Conservation (phyloP, 2,329 filamentous ascomycete genomes). For the Aspergillus piperis region DNA sequence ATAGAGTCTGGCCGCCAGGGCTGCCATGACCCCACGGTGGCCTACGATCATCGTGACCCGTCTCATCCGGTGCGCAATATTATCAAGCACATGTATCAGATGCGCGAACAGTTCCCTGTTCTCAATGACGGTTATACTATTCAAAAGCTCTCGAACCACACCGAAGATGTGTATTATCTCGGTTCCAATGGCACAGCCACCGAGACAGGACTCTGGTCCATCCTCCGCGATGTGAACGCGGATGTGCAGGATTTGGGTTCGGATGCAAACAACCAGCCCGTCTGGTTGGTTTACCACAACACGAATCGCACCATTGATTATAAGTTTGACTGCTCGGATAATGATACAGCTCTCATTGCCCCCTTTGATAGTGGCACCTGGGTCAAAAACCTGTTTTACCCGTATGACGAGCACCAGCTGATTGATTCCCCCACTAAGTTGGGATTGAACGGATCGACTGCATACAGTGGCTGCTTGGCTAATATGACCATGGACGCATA, state of each 20-base stretch:
- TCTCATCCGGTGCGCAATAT: conserved; percentile 61
- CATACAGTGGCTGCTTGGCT: conserved; percentile 57
- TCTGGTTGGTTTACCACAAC: conserved; percentile 48
- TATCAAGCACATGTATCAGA: conserved; percentile 61
- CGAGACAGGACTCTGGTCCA: conserved; percentile 62
- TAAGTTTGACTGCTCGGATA: conserved; percentile 56
- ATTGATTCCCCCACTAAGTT: conserved; percentile 47
- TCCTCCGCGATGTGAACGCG: conserved; percentile 53
- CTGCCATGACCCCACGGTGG: conserved; percentile 58
- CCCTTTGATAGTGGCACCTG: conserved; percentile 56
- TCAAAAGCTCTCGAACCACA: conserved; percentile 57
- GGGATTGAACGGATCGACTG: conserved; percentile 47
- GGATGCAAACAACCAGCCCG: conserved; percentile 45
- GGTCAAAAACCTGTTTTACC: conserved; percentile 64
- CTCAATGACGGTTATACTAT: conserved; percentile 62
- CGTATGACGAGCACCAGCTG: conserved; percentile 57
- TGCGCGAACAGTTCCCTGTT: conserved; percentile 57
- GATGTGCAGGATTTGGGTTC: conserved; percentile 53
- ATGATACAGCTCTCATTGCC: conserved; percentile 52
- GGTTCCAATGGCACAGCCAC: conserved; percentile 55
- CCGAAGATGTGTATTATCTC: conserved; percentile 50
- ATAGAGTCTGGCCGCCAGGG: conserved; percentile 54
- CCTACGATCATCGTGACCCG: conserved; percentile 63
- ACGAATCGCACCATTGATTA: conserved; percentile 52
- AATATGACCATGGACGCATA: conserved; percentile 55